These are phyloP conservation scores for Puccinia polysora DNA, from an alignment of 1,284 basidiomycete species.

Conservation along the genomic window DNA sequence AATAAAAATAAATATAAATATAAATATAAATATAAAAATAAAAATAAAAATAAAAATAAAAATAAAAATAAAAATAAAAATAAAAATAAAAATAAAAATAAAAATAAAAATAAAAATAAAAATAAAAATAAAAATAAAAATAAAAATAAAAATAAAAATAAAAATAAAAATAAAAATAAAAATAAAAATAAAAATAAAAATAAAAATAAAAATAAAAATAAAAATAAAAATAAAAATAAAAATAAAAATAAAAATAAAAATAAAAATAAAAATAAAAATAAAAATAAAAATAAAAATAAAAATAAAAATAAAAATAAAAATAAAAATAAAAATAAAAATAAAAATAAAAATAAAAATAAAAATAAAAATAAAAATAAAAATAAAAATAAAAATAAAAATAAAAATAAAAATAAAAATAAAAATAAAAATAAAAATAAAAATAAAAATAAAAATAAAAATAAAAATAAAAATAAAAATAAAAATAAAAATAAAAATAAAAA, in stretches of 20 bases:
- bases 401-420: background rate
- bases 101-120: background rate
- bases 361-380: background rate
- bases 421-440: background rate
- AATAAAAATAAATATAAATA: no score
- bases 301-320: background rate
- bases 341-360: background rate
- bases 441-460: background rate
- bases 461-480: background rate
- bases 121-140: background rate
- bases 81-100: background rate
- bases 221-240: background rate
- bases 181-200: slow-evolving; percentile 1
- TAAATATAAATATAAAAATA: background rate
- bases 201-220: background rate
- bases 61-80: background rate
- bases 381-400: background rate
- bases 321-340: background rate
- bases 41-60: background rate
- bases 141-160: background rate
- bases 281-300: background rate
- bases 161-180: background rate
- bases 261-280: background rate
- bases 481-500: background rate
- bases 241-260: background rate